phyloP scores from a whole-genome alignment of 805 yeast genomes.

The Suhomyces kilbournensis region DNA sequence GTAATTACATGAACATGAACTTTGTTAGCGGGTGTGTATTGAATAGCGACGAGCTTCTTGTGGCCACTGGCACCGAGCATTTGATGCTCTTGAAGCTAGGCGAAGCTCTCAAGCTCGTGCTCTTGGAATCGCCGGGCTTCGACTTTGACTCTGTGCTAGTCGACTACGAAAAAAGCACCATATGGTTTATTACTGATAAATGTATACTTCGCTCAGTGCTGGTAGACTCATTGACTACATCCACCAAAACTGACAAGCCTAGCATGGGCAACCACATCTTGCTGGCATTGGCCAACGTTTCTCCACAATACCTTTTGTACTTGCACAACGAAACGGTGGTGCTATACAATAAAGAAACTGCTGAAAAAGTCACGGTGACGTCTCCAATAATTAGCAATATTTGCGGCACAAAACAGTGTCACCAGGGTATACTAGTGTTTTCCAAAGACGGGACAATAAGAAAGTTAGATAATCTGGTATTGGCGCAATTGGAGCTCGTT shows the following conservation, averaged over 20 bases:
- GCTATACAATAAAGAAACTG: conserved; percentile 33
- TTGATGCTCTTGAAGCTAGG: conserved; percentile 26
- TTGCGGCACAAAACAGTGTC: conserved; percentile 36
- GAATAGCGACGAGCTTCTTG: conserved; percentile 34
- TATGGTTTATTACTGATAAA: conserved; percentile 25
- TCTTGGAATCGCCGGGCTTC: conserved; percentile 14
- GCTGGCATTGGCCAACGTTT: neutral
- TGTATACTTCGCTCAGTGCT: conserved; percentile 7
- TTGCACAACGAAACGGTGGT: neutral
- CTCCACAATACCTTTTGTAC: neutral
- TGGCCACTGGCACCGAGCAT: conserved; percentile 32
- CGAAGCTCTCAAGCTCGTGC: conserved; percentile 17
- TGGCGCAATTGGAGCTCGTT: conserved; percentile 16
- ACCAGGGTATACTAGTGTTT: conserved; percentile 34
- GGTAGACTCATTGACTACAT: conserved; percentile 12
- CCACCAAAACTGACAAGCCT: neutral
- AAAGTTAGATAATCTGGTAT: conserved; percentile 14
- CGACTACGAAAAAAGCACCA: conserved; percentile 15
- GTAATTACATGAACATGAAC: conserved; percentile 45
- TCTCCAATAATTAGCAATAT: conserved; percentile 36
- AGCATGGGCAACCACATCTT: neutral
- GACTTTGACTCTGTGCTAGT: conserved; percentile 17
- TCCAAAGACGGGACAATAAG: conserved; percentile 43
- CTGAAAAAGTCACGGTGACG: conserved; percentile 25
- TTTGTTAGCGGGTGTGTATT: conserved; percentile 42